Evolutionary conservation across 2,329 filamentous ascomycete genomes (phyloP).

Genomic region (Colletotrichum phormii): DNA sequence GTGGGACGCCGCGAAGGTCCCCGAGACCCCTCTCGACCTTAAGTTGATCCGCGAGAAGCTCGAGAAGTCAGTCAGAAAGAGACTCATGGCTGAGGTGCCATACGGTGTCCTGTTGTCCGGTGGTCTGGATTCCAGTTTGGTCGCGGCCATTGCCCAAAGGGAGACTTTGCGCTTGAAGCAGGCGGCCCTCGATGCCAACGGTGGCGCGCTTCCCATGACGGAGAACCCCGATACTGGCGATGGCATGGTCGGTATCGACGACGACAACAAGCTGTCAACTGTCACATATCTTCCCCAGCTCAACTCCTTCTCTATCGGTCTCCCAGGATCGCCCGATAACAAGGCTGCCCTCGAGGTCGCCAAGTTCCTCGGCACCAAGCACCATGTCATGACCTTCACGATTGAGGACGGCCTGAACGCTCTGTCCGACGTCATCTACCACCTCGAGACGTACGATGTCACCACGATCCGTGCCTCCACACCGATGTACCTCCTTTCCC

Average conservation of each 20-base stretch:
- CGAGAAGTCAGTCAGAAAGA: constrained; percentile 93
- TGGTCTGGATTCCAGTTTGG: constrained; percentile 93
- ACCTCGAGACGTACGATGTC: constrained; percentile 97
- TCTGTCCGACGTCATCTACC: constrained; percentile 96
- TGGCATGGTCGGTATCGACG: constrained; percentile 92
- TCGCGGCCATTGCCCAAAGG: constrained; percentile 93
- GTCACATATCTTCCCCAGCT: constrained; percentile 93
- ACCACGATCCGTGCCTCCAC: constrained; percentile 98
- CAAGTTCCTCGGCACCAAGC: constrained; percentile 96
- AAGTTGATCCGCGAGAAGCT: constrained; percentile 84
- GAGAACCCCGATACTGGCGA: constrained; percentile 71
- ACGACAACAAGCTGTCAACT: constrained; percentile 88
- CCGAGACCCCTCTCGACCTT: constrained; percentile 83
- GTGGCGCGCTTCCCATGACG: constrained; percentile 57
- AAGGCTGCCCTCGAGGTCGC: constrained; percentile 93
- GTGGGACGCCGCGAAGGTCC: constrained; percentile 87
- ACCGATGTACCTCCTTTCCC: constrained; percentile 96
- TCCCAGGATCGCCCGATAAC: constrained; percentile 92
- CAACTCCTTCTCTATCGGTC: constrained; percentile 98
- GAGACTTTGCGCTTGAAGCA: constrained; percentile 85
- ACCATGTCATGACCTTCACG: constrained; percentile 98
- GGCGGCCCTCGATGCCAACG: constrained; percentile 64
- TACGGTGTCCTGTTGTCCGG: constrained; percentile 97
- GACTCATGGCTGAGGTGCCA: constrained; percentile 98
- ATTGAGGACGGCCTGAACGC: constrained; percentile 97